Evolutionary conservation across 352 stramenopile genomes (phyloP), one percentile per base, ranked within the genome.

Genomic region (Globisporangium emineosum): DNA sequence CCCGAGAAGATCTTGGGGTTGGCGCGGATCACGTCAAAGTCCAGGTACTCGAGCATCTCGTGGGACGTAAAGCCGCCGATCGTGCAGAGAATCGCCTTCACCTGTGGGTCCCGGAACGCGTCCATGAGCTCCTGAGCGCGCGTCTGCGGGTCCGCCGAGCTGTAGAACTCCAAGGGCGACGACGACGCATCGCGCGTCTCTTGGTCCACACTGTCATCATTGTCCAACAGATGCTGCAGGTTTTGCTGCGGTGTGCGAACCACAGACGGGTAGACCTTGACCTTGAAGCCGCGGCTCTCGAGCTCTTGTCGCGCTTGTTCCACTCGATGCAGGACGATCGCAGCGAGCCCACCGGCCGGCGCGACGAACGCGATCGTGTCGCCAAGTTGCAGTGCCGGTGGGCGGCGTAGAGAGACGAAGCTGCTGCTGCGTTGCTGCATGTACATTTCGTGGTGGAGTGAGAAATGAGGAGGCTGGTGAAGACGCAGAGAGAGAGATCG

Each of bases 61-160:
- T 90, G 79, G 21, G 69, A 83, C 29, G 78, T 89, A 42, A 86
- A 72, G 2, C 81, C 79, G 2, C 81, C 81, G 25, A 88, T 84
- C 9, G 79, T 76, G 32, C 77, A 86, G 15, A 87, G 62, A 47
- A 89, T 88, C 5, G 69, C 76, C 5, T 66, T 64, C 5, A 90
- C 67, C 0, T 62, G 6, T 0, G 72, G 70, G 43, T 88, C 76
- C 17, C 42, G 35, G 30, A 90, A 88, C 17, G 78, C 78, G 23
- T 77, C 55, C 79, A 87, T 88, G 52, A 89, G 64, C 9, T 89
- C 78, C 5, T 66, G 5, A 0, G 76, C 77, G 30, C 79, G 79
- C 0, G 66, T 70, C 30, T 73, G 66, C 3, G 78, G 72, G 23
- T 83, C 77, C 0, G 77, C 77, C 43, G 79, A 87, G 53, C 73